phyloP scores from a whole-genome alignment of 1,139 yeast species.

The Candida smagusa region DNA sequence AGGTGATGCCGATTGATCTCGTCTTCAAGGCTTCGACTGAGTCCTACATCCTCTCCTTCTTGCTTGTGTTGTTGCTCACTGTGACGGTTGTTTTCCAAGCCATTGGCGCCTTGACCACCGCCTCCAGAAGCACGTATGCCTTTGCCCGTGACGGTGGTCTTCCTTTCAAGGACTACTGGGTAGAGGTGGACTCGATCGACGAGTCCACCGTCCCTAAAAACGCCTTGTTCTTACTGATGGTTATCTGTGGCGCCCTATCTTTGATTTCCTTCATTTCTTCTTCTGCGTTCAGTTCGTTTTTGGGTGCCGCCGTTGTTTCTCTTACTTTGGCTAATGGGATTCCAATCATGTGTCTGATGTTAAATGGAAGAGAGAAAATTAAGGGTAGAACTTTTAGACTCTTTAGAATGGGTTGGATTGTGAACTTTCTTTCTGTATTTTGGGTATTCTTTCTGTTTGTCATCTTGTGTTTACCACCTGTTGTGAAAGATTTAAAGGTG shows the following conservation, averaged over 20 bases:
- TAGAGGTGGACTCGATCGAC: constrained; percentile 58
- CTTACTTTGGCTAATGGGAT: constrained; percentile 75
- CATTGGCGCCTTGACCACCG: constrained; percentile 78
- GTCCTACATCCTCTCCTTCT: constrained; percentile 62
- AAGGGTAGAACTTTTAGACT: constrained; percentile 72
- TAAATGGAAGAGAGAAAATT: constrained; percentile 60
- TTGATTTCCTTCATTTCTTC: constrained; percentile 64
- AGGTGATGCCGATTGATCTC: constrained; percentile 61
- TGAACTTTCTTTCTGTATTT: constrained; percentile 56
- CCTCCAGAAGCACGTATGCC: constrained; percentile 82
- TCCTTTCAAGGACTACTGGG: constrained; percentile 67
- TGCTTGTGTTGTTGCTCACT: constrained; percentile 61
- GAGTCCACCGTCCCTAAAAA: constrained; percentile 64
- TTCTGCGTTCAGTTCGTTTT: constrained; percentile 79
- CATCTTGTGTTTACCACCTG: constrained; percentile 72
- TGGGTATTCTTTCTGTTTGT: constrained; percentile 63
- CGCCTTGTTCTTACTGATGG: constrained; percentile 69
- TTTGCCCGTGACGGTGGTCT: constrained; percentile 88
- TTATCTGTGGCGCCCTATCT: constrained; percentile 59
- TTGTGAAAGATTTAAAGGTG: constrained; percentile 56
- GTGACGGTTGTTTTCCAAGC: constrained; percentile 78
- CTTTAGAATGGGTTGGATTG: constrained; percentile 60
- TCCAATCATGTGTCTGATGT: constrained; percentile 62
- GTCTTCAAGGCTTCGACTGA: constrained; percentile 70
- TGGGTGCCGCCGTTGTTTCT: constrained; percentile 83